Percentiles rank a stretch among this genome's conserved stretches.
Evolutionary conservation across 2,329 filamentous ascomycete species (phyloP).

Genomic region (Metarhizium sp.): DNA sequence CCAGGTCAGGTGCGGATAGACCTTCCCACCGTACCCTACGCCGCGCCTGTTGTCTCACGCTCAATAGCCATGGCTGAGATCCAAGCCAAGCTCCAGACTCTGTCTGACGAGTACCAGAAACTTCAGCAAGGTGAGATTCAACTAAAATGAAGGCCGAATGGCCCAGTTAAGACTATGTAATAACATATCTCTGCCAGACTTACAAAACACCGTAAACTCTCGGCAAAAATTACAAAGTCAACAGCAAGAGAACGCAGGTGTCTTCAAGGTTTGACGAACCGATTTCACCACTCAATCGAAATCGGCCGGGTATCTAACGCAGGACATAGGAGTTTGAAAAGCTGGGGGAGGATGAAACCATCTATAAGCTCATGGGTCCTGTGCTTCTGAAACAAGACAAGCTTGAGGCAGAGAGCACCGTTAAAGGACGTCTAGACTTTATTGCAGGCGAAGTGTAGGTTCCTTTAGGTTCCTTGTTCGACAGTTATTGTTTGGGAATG

Average conservation of each 20-base stretch:
- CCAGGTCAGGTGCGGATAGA: neutral
- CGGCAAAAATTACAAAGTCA: conserved; percentile 91
- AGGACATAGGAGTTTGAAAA: conserved; percentile 65
- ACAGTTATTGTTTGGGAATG: neutral
- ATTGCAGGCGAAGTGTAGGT: conserved; percentile 88
- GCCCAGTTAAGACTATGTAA: neutral
- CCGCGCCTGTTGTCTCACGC: conserved; percentile 2
- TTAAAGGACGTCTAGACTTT: conserved; percentile 83
- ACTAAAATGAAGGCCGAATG: neutral
- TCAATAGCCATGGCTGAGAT: conserved; percentile 51
- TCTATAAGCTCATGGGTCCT: conserved; percentile 93
- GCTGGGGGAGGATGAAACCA: conserved; percentile 72
- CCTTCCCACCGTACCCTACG: neutral
- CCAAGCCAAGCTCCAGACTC: conserved; percentile 68
- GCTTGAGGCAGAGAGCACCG: conserved; percentile 78
- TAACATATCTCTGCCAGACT: conserved; percentile 44
- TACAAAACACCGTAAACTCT: conserved; percentile 65
- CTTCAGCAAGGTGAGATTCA: conserved; percentile 64
- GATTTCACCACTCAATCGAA: neutral
- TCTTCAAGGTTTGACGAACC: conserved; percentile 56
- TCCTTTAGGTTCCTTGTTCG: conserved; percentile 33
- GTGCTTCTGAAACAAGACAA: conserved; percentile 93
- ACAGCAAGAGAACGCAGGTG: conserved; percentile 82
- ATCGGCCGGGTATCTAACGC: neutral
- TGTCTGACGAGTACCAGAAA: conserved; percentile 82